phyloP scores from a whole-genome alignment of 2,329 filamentous ascomycete genomes.

The Reticulascus tulasneorum region DNA sequence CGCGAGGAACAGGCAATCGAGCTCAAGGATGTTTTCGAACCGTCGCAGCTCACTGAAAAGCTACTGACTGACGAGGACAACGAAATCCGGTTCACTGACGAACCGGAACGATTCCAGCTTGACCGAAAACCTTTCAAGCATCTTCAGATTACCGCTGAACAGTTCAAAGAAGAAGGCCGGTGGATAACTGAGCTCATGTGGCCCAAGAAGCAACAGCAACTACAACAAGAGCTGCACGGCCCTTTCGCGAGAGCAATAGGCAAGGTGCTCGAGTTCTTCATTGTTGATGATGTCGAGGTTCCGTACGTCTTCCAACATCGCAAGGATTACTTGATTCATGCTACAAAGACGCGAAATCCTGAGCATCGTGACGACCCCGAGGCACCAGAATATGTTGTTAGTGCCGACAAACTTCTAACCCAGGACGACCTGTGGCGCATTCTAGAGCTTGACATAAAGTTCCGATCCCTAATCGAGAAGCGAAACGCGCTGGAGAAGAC shows the following conservation, averaged over 20 bases:
- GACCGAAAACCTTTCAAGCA: slow-evolving; percentile 85
- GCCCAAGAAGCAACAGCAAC: slow-evolving; percentile 76
- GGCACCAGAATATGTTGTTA: slow-evolving; percentile 67
- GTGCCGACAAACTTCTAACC: slow-evolving; percentile 81
- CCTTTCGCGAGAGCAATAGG: slow-evolving; percentile 85
- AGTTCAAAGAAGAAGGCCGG: slow-evolving; percentile 81
- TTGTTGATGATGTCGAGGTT: slow-evolving; percentile 90
- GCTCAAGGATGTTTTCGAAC: slow-evolving; percentile 97
- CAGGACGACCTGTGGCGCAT: slow-evolving; percentile 96
- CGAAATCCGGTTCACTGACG: slow-evolving; percentile 78
- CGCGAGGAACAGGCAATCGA: slow-evolving; percentile 81
- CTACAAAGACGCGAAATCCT: slow-evolving; percentile 63
- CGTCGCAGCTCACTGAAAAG: slow-evolving; percentile 88
- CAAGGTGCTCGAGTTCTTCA: slow-evolving; percentile 93
- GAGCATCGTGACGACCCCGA: slow-evolving; percentile 62
- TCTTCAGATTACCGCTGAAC: slow-evolving; percentile 73
- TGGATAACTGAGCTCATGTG: slow-evolving; percentile 93
- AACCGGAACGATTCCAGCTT: slow-evolving; percentile 91
- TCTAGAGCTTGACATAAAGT: slow-evolving; percentile 91
- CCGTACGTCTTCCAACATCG: slow-evolving; percentile 98
- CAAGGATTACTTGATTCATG: slow-evolving; percentile 95
- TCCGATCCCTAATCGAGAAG: slow-evolving; percentile 88
- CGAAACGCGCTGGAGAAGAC: slow-evolving; percentile 78
- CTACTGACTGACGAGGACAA: slow-evolving; percentile 96
- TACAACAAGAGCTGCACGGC: slow-evolving; percentile 66